Percentiles rank a stretch among this genome's conserved stretches.
Evolutionary conservation across 805 yeast genomes (phyloP).

Genomic region (Wickerhamiella azyma): DNA sequence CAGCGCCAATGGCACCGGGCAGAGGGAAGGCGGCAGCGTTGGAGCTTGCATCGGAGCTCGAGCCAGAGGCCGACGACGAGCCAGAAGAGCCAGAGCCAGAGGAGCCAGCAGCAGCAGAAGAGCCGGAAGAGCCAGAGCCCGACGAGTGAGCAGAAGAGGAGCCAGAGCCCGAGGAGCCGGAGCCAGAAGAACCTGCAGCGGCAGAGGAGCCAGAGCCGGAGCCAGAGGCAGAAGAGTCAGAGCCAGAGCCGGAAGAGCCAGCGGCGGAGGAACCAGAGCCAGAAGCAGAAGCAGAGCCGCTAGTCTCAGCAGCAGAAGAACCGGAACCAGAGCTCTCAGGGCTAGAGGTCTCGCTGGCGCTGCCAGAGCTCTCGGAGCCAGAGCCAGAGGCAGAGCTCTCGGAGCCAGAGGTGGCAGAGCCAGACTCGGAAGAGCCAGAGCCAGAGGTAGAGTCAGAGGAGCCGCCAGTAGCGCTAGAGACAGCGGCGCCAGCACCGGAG

Average conservation of each 20-base stretch:
- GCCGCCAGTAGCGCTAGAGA: constrained; percentile 1
- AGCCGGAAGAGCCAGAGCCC: constrained; percentile 5
- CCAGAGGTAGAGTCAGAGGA: constrained; percentile 5
- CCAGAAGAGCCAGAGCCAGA: background rate
- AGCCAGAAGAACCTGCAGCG: constrained; percentile 3
- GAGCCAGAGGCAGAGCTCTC: background rate
- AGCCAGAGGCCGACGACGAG: background rate
- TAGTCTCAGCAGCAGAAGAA: background rate
- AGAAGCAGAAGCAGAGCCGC: constrained; percentile 3
- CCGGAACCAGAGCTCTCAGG: constrained; percentile 3
- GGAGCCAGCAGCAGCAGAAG: background rate
- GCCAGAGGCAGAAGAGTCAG: constrained; percentile 6
- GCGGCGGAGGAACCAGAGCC: background rate
- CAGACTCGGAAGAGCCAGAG: background rate
- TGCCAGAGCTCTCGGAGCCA: constrained; percentile 5
- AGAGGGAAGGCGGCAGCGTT: constrained; percentile 5
- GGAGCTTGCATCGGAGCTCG: background rate
- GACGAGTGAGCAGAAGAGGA: background rate
- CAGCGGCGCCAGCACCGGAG: background rate
- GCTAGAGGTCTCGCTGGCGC: background rate
- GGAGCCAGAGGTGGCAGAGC: background rate
- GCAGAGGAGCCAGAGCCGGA: background rate
- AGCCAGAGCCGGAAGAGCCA: background rate
- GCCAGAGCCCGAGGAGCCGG: constrained; percentile 7
- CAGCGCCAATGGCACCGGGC: background rate